Conservation (phyloP, 2,329 filamentous ascomycete genomes). For the Emmonsia crescens region DNA sequence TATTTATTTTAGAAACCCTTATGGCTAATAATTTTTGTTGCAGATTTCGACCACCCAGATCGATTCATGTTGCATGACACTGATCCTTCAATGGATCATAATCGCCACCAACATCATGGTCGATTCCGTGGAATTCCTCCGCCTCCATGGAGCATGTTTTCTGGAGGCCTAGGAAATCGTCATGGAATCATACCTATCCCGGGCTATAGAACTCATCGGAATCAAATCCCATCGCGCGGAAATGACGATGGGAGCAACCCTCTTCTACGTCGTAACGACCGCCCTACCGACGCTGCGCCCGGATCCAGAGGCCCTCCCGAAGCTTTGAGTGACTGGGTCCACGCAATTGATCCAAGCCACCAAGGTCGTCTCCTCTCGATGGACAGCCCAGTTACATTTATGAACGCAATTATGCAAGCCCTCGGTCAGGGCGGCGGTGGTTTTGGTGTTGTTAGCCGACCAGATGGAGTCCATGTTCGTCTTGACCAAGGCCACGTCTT, state of each 20-base stretch:
- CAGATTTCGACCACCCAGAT: neutral
- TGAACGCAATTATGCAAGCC: slow-evolving; percentile 48
- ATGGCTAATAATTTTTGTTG: neutral
- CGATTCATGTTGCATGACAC: neutral
- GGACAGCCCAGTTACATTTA: slow-evolving; percentile 45
- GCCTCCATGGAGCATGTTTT: slow-evolving; percentile 54
- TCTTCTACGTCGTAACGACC: slow-evolving; percentile 56
- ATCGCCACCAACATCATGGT: slow-evolving; percentile 27
- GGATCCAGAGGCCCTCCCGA: slow-evolving; percentile 31
- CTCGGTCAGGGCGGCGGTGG: slow-evolving; percentile 37
- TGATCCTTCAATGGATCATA: neutral
- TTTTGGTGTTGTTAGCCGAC: slow-evolving; percentile 33
- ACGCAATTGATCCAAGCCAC: slow-evolving; percentile 39
- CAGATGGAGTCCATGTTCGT: slow-evolving; percentile 45
- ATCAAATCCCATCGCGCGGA: slow-evolving; percentile 40
- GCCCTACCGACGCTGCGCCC: slow-evolving; percentile 21
- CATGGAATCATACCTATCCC: slow-evolving; percentile 30
- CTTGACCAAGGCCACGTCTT: slow-evolving; percentile 42
- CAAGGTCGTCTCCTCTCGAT: slow-evolving; percentile 35
- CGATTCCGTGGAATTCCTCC: slow-evolving; percentile 47
- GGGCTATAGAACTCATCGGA: slow-evolving; percentile 36
- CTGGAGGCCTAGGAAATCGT: slow-evolving; percentile 46
- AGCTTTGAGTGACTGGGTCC: slow-evolving; percentile 42
- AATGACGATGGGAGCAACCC: slow-evolving; percentile 80
- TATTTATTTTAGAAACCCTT: neutral